Conservation (phyloP, 768 basidiomycete genomes). For the Floccularia luteovirens region DNA sequence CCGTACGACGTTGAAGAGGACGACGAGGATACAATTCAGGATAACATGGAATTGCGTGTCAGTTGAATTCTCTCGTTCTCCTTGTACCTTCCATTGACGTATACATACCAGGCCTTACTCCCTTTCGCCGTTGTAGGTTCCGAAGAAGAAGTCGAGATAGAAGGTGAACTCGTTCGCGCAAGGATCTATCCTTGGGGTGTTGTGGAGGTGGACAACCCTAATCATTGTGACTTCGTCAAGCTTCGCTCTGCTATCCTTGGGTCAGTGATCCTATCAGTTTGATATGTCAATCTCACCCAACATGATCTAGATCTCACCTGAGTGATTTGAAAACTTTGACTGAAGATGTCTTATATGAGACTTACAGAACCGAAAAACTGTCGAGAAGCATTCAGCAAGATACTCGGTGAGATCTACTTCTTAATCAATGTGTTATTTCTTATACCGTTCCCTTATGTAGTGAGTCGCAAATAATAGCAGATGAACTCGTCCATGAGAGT, state of each 20-base stretch:
- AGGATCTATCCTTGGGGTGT: conserved; percentile 90
- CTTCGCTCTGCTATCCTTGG: conserved; percentile 73
- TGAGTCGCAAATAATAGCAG: conserved; percentile 72
- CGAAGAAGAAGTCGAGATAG: conserved; percentile 78
- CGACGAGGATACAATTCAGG: conserved; percentile 85
- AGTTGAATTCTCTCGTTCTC: conserved; percentile 12
- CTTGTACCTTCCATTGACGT: conserved; percentile 1
- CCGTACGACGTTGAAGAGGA: conserved; percentile 92
- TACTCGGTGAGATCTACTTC: conserved; percentile 30
- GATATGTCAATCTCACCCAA: conserved; percentile 6
- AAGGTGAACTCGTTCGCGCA: conserved; percentile 72
- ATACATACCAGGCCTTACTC: conserved; percentile 41
- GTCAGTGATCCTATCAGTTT: conserved; percentile 25
- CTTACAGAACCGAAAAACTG: conserved; percentile 85
- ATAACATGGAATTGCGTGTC: conserved; percentile 83
- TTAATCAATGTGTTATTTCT: neutral
- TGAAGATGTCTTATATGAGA: conserved; percentile 80
- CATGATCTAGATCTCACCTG: conserved; percentile 57
- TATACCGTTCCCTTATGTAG: conserved; percentile 15
- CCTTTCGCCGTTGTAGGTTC: conserved; percentile 88
- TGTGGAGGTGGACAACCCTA: conserved; percentile 87
- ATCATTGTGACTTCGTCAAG: conserved; percentile 81
- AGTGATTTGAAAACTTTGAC: conserved; percentile 80
- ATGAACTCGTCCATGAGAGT: conserved; percentile 80
- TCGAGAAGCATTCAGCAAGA: conserved; percentile 60